These are phyloP conservation scores for Gorgonomyces haynaldii DNA, from an alignment of 192 early-diverging fungal species.

Conservation along the genomic window DNA sequence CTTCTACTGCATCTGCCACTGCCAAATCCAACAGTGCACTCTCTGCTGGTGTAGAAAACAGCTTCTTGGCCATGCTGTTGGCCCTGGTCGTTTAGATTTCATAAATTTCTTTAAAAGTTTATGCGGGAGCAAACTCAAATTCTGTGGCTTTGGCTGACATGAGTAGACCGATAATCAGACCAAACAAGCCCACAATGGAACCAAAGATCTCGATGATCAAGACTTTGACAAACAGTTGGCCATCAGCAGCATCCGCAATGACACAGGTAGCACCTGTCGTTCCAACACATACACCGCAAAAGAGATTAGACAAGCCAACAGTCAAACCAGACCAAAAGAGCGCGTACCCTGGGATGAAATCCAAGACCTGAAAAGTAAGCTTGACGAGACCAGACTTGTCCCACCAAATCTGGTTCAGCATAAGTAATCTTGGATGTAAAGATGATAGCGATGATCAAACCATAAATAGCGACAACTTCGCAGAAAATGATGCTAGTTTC, in stretches of 20 bases:
- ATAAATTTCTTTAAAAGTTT: too few species aligned
- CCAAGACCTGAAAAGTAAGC: slow-evolving; percentile 65
- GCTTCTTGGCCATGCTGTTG: too few species aligned
- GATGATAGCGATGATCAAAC: slow-evolving; percentile 96
- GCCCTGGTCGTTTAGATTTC: too few species aligned
- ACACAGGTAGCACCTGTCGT: slow-evolving; percentile 88
- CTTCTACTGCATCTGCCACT: too few species aligned
- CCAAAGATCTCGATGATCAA: slow-evolving; percentile 97
- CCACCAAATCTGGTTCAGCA: slow-evolving; percentile 19
- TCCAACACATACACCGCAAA: slow-evolving; percentile 88
- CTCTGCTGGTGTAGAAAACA: too few species aligned
- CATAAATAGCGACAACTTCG: slow-evolving; percentile 99
- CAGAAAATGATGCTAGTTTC: slow-evolving; percentile 84
- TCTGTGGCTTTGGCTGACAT: slow-evolving; percentile 31
- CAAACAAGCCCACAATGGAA: slow-evolving; percentile 89
- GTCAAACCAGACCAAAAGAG: slow-evolving; percentile 94
- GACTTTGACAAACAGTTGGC: slow-evolving; percentile 87
- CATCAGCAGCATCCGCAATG: slow-evolving; percentile 91
- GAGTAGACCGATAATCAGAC: slow-evolving; percentile 86
- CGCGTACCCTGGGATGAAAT: slow-evolving; percentile 52
- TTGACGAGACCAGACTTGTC: slow-evolving; percentile 23
- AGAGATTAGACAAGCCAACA: slow-evolving; percentile 85
- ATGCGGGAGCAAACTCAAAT: slow-evolving; percentile 16
- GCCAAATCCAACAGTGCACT: too few species aligned
- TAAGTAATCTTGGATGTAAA: slow-evolving; percentile 72